Conservation (phyloP, 2,329 filamentous ascomycete species). For the Sporothrix schenckii region DNA sequence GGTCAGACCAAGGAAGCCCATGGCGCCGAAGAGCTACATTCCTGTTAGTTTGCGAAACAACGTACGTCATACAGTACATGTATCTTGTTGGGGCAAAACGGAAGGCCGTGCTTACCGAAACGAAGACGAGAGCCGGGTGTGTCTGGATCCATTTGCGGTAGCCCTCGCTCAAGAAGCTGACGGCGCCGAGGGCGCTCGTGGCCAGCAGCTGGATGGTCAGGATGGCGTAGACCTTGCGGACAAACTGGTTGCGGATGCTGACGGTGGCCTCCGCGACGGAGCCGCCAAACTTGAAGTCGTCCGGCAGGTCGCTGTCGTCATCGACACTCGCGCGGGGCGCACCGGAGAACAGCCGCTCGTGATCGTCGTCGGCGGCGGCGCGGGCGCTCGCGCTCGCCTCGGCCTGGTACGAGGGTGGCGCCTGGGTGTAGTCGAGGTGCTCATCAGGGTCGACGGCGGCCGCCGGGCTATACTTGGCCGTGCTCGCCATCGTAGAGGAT, state of each 20-base stretch:
- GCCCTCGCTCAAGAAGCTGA: slow-evolving; percentile 79
- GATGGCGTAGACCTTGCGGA: slow-evolving; percentile 97
- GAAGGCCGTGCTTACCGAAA: slow-evolving; percentile 60
- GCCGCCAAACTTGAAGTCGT: slow-evolving; percentile 99
- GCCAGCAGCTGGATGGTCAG: slow-evolving; percentile 90
- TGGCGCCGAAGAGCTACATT: slow-evolving; percentile 70
- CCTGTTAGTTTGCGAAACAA: not conserved
- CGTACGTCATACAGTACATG: not conserved
- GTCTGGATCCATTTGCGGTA: slow-evolving; percentile 88
- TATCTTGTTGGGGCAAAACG: not conserved
- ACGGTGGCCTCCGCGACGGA: slow-evolving; percentile 91
- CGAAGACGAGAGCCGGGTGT: slow-evolving; percentile 81
- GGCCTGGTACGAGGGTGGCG: slow-evolving; percentile 78
- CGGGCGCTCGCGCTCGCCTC: slow-evolving; percentile 53
- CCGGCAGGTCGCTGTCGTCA: slow-evolving; percentile 72
- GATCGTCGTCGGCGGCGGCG: slow-evolving; percentile 57
- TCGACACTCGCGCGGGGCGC: slow-evolving; percentile 79
- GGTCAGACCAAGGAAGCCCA: slow-evolving; percentile 82
- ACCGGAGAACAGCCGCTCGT: slow-evolving; percentile 63
- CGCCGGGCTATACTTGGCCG: slow-evolving; percentile 79
- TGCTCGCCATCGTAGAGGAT: slow-evolving; percentile 48
- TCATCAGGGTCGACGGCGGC: slow-evolving; percentile 86
- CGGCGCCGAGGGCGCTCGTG: slow-evolving; percentile 75
- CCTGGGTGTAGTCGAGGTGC: slow-evolving; percentile 64
- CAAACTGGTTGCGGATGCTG: slow-evolving; percentile 94